Evolutionary conservation across 371 early-diverging fungal genomes (phyloP), one percentile per base, ranked within the genome.

Genomic region (Cokeromyces recurvatus): DNA sequence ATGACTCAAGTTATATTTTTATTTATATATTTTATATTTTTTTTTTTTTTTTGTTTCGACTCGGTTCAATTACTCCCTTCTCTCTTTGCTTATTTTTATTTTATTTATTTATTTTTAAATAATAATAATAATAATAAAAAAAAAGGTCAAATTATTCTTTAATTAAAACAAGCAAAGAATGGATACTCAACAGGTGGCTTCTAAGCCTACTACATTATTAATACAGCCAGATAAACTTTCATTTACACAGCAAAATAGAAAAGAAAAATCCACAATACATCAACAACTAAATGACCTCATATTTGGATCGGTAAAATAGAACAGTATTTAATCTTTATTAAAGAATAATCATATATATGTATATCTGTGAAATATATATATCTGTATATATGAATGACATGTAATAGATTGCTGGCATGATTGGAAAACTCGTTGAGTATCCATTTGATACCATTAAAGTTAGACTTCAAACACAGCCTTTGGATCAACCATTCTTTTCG

Each of bases 391-490:
- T 29, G 8, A 8, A 29, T 29, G 5, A 8, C 29, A 29, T 29
- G 8, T 34, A n/a, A 34, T n/a, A 84, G 87, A 51, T 90, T 23
- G 86, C 94, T 6, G 97, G 97, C 29, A 84, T 94, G 67, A 75
- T 85, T 34, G 94, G 93, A 59, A 95, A 95, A 79, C 70, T 91
- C 50, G 86, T 94, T 45, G 97, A 97, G 66, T 93, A 89, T 62
- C 97, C 97, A 14, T 94, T 95, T 64, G 98, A 97, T 75, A 96
- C 98, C 1, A 77, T 97, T 68, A 97, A 97, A 56, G 95, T 95
- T 19, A 84, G 95, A 8, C 81, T 96, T 38, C 98, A 97, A 60
- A 85, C 92, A 1, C 90, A 90, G 61, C 88, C 93, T 1, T 56
- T 85, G 44, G 74, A 78, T 32, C 61, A 64, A 15, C 81, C 81